Percentiles rank a stretch among this genome's conserved stretches.
Conservation (phyloP, 2,329 filamentous ascomycete genomes). For the Penicillium sp. region DNA sequence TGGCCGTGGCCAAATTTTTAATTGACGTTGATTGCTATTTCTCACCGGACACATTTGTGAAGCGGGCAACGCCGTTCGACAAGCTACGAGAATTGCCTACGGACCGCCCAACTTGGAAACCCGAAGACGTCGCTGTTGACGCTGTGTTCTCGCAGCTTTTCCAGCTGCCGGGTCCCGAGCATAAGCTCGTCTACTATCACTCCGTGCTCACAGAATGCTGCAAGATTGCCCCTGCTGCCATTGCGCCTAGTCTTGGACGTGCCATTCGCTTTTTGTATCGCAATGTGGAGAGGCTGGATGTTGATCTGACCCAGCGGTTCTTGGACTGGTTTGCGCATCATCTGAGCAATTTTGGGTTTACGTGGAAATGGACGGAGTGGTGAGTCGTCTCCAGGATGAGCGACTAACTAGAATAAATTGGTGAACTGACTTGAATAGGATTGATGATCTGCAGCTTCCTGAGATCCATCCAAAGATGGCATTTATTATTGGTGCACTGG, state of each 20-base stretch:
- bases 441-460: constrained; percentile 74
- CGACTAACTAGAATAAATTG: not conserved
- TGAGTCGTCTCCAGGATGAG: constrained; percentile 31
- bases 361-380: constrained; percentile 99
- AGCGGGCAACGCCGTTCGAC: constrained; percentile 89
- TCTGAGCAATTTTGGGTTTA: constrained; percentile 97
- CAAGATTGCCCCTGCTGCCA: constrained; percentile 93
- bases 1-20: constrained; percentile 77
- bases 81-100: constrained; percentile 66
- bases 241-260: constrained; percentile 86
- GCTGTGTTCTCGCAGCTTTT: constrained; percentile 95
- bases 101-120: constrained; percentile 81
- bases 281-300: constrained; percentile 74
- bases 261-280: constrained; percentile 90
- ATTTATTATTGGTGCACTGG: constrained; percentile 83
- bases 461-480: constrained; percentile 83
- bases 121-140: constrained; percentile 95
- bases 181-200: constrained; percentile 96
- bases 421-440: constrained; percentile 39
- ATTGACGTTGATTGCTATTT: constrained; percentile 97
- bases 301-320: constrained; percentile 82
- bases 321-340: constrained; percentile 98
- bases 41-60: constrained; percentile 81
- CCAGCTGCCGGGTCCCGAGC: constrained; percentile 78
- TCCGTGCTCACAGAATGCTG: constrained; percentile 91